phyloP scores from a whole-genome alignment of 257 asterid species.

The Nicotiana obtusifolia region DNA sequence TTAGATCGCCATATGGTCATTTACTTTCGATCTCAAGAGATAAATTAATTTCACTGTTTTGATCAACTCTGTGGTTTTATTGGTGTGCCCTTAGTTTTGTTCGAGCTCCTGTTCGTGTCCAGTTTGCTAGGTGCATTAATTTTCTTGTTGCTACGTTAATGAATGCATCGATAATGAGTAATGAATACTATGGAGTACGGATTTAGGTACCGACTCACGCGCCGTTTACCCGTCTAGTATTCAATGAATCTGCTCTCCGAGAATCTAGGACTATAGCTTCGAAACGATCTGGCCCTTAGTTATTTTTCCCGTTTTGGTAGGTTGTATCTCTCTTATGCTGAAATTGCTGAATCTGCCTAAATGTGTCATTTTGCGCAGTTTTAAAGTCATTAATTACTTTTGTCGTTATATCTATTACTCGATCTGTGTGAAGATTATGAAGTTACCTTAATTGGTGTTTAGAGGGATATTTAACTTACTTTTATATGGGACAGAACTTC shows the following conservation, averaged over 20 bases:
- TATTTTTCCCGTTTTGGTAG: not conserved
- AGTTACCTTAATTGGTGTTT: too few species aligned
- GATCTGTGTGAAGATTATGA: not conserved
- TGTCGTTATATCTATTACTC: not conserved
- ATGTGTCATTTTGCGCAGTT: not conserved
- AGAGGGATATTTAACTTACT: not conserved
- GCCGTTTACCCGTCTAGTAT: not conserved
- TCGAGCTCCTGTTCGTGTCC: not conserved
- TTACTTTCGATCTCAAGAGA: not conserved
- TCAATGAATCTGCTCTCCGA: not conserved
- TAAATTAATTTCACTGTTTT: not conserved
- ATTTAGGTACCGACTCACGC: not conserved
- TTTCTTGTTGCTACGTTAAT: not conserved
- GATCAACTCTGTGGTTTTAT: not conserved
- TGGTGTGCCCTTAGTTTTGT: not conserved
- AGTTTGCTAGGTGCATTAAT: not conserved
- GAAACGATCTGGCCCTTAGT: not conserved
- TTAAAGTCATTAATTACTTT: not conserved
- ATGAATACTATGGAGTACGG: not conserved
- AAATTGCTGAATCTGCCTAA: not conserved
- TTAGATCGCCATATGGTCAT: not conserved
- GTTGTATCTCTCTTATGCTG: not conserved
- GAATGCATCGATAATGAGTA: not conserved
- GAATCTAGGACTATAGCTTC: not conserved
- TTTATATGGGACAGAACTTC: conserved; percentile 44